phyloP scores from a whole-genome alignment of 306 rosid species.

The Cucumis cinereus region DNA sequence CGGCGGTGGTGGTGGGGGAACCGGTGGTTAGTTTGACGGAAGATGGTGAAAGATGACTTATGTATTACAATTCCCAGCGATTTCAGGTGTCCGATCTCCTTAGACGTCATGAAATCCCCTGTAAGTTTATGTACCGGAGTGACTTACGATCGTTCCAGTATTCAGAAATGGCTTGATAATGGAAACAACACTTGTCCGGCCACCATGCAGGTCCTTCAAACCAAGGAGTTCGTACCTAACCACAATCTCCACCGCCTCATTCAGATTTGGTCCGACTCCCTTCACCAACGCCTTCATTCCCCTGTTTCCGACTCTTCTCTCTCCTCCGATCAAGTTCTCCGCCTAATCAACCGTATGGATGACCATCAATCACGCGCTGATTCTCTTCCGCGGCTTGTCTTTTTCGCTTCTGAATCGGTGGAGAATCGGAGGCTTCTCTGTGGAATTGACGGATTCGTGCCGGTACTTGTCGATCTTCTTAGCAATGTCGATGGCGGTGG shows the following conservation, averaged over 20 bases:
- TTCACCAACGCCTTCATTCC: slow-evolving; percentile 24
- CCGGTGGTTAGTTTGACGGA: neutral
- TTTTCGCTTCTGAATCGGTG: slow-evolving; percentile 45
- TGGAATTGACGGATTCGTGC: slow-evolving; percentile 27
- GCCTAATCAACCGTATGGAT: slow-evolving; percentile 19
- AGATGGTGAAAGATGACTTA: slow-evolving; percentile 65
- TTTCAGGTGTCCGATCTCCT: slow-evolving; percentile 78
- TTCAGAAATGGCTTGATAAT: slow-evolving; percentile 91
- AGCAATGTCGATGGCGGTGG: slow-evolving; percentile 34
- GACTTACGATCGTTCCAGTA: slow-evolving; percentile 88
- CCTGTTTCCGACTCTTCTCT: slow-evolving; percentile 15
- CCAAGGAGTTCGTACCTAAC: slow-evolving; percentile 70
- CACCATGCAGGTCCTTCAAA: slow-evolving; percentile 82
- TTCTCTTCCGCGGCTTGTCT: slow-evolving; percentile 26
- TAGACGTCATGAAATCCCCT: slow-evolving; percentile 89
- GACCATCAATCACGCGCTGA: neutral
- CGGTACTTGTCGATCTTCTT: slow-evolving; percentile 38
- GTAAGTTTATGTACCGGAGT: slow-evolving; percentile 92
- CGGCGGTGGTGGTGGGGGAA: neutral
- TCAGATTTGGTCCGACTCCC: slow-evolving; percentile 86
- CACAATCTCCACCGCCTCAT: slow-evolving; percentile 73
- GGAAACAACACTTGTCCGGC: slow-evolving; percentile 98
- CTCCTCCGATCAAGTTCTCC: slow-evolving; percentile 26
- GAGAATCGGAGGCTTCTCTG: slow-evolving; percentile 49
- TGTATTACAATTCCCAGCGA: slow-evolving; percentile 59